Percentiles rank a stretch among this genome's conserved stretches.
Conservation (phyloP, 1,284 basidiomycete genomes). For the Neotropicomus parvogracilis region DNA sequence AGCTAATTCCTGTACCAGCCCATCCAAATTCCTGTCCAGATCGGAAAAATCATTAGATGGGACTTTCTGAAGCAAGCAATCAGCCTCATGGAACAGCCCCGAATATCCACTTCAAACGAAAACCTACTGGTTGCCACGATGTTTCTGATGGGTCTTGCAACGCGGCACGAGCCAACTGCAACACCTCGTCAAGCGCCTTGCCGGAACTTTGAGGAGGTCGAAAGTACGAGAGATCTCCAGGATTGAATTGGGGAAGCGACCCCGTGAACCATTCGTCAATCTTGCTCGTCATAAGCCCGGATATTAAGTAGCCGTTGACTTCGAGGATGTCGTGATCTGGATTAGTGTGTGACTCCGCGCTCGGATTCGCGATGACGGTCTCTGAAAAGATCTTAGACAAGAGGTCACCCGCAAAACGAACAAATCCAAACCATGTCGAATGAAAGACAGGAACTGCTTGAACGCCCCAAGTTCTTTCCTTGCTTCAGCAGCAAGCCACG, state of each 20-base stretch:
- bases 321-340: conserved; percentile 72
- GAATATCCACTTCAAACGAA: conserved; percentile 23
- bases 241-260: conserved; percentile 53
- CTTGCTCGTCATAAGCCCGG: conserved; percentile 61
- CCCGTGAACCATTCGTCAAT: conserved; percentile 79
- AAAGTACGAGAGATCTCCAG: conserved; percentile 51
- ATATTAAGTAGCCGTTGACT: conserved; percentile 74
- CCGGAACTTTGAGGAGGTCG: conserved; percentile 30
- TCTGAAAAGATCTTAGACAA: conserved; percentile 32
- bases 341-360: conserved; percentile 44
- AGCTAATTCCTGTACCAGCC: conserved; percentile 60
- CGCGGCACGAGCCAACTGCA: conserved; percentile 47
- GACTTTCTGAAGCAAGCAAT: conserved; percentile 42
- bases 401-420: conserved; percentile 15
- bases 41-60: conserved; percentile 48
- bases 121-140: conserved; percentile 45
- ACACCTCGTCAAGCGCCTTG: conserved; percentile 39
- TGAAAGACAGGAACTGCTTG: conserved; percentile 74
- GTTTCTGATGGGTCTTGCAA: conserved; percentile 42
- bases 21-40: conserved; percentile 68
- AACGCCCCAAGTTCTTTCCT: conserved; percentile 67
- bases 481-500: conserved; percentile 63
- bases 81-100: conserved; percentile 25
- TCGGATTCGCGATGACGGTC: conserved; percentile 39
- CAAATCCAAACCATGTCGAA: conserved; percentile 59